phyloP scores from a whole-genome alignment of 1,284 basidiomycete species.

The Tranzscheliella williamsii region DNA sequence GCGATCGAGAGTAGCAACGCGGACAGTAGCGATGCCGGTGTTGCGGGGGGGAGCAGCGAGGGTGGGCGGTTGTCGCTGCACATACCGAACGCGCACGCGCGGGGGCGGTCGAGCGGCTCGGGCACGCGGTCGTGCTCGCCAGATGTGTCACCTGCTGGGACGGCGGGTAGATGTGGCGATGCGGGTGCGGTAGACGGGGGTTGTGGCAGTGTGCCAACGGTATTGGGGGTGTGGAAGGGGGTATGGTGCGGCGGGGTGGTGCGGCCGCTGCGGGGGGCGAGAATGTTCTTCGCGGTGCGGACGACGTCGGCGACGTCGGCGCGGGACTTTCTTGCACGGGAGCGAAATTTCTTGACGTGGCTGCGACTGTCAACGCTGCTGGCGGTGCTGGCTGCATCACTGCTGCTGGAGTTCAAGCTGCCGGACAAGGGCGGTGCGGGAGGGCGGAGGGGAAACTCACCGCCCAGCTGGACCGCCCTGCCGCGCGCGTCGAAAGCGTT shows the following conservation, averaged over 20 bases:
- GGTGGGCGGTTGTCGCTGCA: slow-evolving; percentile 17
- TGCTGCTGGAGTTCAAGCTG: slow-evolving; percentile 23
- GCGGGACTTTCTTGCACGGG: slow-evolving; percentile 27
- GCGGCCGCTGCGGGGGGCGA: not conserved
- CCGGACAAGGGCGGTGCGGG: slow-evolving; percentile 2
- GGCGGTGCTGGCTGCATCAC: slow-evolving; percentile 20
- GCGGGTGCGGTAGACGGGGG: too few species aligned
- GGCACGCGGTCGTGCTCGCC: slow-evolving; percentile 3
- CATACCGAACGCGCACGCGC: slow-evolving; percentile 26
- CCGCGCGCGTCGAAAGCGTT: slow-evolving; percentile 14
- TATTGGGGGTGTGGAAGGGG: slow-evolving; percentile 10
- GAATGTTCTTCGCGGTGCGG: slow-evolving; percentile 1
- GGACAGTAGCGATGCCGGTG: too few species aligned
- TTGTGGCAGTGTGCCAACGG: too few species aligned
- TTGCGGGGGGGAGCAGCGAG: too few species aligned
- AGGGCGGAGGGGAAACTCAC: not conserved
- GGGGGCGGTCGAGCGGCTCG: slow-evolving; percentile 4
- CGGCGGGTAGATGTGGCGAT: too few species aligned
- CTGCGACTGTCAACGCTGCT: slow-evolving; percentile 26
- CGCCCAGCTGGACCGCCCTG: slow-evolving; percentile 15
- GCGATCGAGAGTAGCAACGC: too few species aligned
- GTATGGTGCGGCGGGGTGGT: not conserved
- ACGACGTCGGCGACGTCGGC: slow-evolving; percentile 17
- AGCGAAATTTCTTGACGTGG: slow-evolving; percentile 33
- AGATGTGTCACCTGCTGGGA: not conserved